Conservation (phyloP, 1,139 yeast species). For the Kodamaea sp. region DNA sequence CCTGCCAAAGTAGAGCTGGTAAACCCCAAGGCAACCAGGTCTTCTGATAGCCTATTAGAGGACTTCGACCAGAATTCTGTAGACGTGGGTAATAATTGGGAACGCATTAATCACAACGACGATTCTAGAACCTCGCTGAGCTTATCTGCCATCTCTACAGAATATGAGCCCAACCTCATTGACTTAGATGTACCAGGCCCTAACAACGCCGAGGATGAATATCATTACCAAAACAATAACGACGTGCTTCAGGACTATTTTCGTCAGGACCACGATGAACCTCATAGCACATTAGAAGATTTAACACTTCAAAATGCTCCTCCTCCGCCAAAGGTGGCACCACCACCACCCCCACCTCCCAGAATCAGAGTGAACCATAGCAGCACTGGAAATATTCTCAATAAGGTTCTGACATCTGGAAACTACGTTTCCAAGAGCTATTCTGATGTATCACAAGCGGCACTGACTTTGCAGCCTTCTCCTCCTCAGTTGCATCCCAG, state of each 20-base stretch:
- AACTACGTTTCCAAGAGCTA: conserved; percentile 15
- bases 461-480: neutral
- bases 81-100: conserved; percentile 29
- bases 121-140: conserved; percentile 12
- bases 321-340: conserved; percentile 9
- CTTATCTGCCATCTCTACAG: conserved; percentile 10
- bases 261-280: conserved; percentile 7
- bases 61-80: conserved; percentile 49
- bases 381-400: conserved; percentile 2
- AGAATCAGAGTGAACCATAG: conserved; percentile 5
- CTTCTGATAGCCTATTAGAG: conserved; percentile 32
- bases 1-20: neutral
- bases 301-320: conserved; percentile 18
- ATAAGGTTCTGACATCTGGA: neutral
- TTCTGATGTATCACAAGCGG: conserved; percentile 13
- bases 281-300: conserved; percentile 19
- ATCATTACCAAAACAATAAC: conserved; percentile 10
- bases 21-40: conserved; percentile 17
- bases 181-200: conserved; percentile 30
- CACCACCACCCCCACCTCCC: conserved; percentile 21
- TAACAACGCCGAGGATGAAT: neutral
- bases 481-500: neutral
- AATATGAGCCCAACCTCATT: conserved; percentile 28
- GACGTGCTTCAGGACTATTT: conserved; percentile 15
- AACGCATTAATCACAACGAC: conserved; percentile 18